Evolutionary conservation across 306 rosid genomes (phyloP).

Genomic region (Bauhinia variegata): DNA sequence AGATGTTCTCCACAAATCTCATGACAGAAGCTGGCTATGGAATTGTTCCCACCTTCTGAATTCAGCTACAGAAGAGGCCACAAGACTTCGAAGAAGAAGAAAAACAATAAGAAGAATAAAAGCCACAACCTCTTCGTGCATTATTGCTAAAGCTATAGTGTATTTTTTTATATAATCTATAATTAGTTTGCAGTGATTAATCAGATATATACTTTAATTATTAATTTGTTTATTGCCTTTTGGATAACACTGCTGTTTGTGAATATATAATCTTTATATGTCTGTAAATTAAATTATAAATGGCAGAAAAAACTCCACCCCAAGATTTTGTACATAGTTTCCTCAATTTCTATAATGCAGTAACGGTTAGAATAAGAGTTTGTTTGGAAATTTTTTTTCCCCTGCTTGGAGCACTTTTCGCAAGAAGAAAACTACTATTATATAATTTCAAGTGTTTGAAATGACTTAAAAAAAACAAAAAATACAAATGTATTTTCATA

Average conservation of each 20-base stretch:
- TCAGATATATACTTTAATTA: constrained; percentile 33
- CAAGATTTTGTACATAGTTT: constrained; percentile 1
- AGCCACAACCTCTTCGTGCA: constrained; percentile 30
- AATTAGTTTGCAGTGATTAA: constrained; percentile 36
- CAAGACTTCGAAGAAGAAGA: constrained; percentile 15
- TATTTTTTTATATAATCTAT: constrained; percentile 43
- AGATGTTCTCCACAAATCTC: constrained; percentile 68
- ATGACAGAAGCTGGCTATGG: constrained; percentile 76
- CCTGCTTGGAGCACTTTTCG: no score
- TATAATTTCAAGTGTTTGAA: no score
- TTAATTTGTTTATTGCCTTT: constrained; percentile 38
- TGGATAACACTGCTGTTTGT: constrained; percentile 43
- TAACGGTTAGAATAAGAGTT: neutral
- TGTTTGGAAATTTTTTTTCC: no score
- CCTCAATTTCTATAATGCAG: constrained; percentile 16
- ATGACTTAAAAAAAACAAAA: no score
- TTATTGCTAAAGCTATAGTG: constrained; percentile 30
- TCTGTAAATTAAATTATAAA: constrained; percentile 21
- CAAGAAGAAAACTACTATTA: no score
- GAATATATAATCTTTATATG: constrained; percentile 51
- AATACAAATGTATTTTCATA: no score
- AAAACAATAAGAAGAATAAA: constrained; percentile 16
- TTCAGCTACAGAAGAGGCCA: constrained; percentile 8
- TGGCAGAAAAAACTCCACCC: constrained; percentile 22
- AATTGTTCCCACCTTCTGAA: constrained; percentile 80